These are phyloP conservation scores for Mariannaea elegans DNA, from an alignment of 2,329 filamentous ascomycete species.

Conservation along the genomic window DNA sequence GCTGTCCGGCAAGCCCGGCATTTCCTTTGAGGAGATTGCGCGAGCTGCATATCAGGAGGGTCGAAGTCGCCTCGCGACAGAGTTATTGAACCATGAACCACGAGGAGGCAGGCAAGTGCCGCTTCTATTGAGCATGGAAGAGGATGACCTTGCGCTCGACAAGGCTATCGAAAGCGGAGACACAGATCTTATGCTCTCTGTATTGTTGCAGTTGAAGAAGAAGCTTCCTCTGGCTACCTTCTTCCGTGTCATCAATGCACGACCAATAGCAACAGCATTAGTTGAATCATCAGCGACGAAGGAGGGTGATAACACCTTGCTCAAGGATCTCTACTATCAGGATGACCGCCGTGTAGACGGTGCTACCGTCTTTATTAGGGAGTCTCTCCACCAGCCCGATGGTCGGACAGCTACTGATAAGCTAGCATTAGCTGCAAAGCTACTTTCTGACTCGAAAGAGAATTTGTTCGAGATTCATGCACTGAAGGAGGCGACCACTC, in stretches of 20 bases:
- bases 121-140: conserved; percentile 91
- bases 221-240: conserved; percentile 91
- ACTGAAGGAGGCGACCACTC: conserved; percentile 80
- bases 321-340: conserved; percentile 98
- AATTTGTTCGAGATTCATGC: conserved; percentile 76
- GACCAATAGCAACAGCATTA: conserved; percentile 86
- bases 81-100: conserved; percentile 91
- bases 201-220: conserved; percentile 86
- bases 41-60: conserved; percentile 95
- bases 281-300: conserved; percentile 82
- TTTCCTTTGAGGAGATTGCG: conserved; percentile 95
- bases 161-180: conserved; percentile 97
- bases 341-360: conserved; percentile 92
- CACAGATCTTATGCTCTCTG: conserved; percentile 90
- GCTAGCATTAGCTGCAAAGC: conserved; percentile 83
- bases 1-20: conserved; percentile 85
- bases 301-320: conserved; percentile 77
- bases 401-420: conserved; percentile 81
- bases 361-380: conserved; percentile 84
- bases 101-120: conserved; percentile 96
- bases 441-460: conserved; percentile 86
- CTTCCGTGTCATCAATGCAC: conserved; percentile 88
- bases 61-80: conserved; percentile 84
- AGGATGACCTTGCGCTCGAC: conserved; percentile 93
- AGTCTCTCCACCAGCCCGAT: conserved; percentile 80